Percentiles rank a stretch among this genome's conserved stretches.
Conservation (phyloP, 2,329 filamentous ascomycete species). For the Penicillium brevicompactum region DNA sequence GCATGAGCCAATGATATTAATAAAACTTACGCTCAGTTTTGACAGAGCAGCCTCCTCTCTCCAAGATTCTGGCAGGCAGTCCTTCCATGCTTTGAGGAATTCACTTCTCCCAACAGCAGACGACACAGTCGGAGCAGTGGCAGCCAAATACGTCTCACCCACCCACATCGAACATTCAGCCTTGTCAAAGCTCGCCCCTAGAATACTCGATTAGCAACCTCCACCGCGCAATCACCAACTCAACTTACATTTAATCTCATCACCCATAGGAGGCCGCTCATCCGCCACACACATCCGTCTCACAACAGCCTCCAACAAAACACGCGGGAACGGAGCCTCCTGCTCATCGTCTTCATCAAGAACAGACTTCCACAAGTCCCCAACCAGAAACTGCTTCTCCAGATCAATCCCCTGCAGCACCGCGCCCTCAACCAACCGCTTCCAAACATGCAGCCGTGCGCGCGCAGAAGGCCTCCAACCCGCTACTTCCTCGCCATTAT, state of each 20-base stretch:
- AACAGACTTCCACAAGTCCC: conserved; percentile 44
- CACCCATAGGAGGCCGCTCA: conserved; percentile 20
- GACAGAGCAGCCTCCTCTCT: conserved; percentile 36
- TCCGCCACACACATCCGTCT: conserved; percentile 36
- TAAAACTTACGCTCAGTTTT: conserved; percentile 32
- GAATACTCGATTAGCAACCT: not conserved
- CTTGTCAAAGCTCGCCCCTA: conserved; percentile 46
- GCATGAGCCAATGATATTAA: too few relatives aligned
- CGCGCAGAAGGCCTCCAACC: conserved; percentile 53
- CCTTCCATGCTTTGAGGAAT: conserved; percentile 44
- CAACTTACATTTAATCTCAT: conserved; percentile 42
- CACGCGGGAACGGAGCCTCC: conserved; percentile 34
- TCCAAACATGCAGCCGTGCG: conserved; percentile 54
- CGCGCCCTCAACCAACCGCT: conserved; percentile 40
- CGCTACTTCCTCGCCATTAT: conserved; percentile 24
- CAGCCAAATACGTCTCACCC: conserved; percentile 44
- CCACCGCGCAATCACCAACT: not conserved
- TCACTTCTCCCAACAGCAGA: conserved; percentile 35
- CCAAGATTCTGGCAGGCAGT: conserved; percentile 48
- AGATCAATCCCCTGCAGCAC: conserved; percentile 44
- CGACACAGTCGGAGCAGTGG: conserved; percentile 33
- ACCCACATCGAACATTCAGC: conserved; percentile 37
- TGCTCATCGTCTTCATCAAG: conserved; percentile 35
- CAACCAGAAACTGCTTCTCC: conserved; percentile 44
- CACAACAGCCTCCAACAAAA: conserved; percentile 42